Percentiles rank a stretch among this genome's conserved stretches.
phyloP scores from a whole-genome alignment of 441 rosid species.

The Croton setiger region DNA sequence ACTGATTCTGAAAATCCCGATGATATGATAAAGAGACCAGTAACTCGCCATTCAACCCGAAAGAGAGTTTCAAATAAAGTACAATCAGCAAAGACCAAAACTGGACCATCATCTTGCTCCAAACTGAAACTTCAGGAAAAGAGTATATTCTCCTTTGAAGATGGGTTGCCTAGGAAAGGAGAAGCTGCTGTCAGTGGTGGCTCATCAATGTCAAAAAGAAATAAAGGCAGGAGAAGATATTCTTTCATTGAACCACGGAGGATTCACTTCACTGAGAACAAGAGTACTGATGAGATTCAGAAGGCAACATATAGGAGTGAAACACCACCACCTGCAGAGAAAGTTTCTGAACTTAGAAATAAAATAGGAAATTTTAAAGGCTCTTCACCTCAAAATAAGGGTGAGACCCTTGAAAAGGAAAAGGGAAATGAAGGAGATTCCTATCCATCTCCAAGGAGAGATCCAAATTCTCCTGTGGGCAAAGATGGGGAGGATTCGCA shows the following conservation, averaged over 20 bases:
- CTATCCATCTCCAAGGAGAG: slow-evolving; percentile 14
- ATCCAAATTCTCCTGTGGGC: slow-evolving; percentile 24
- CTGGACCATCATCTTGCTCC: slow-evolving; percentile 34
- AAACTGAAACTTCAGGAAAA: slow-evolving; percentile 34
- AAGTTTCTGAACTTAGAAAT: slow-evolving; percentile 42
- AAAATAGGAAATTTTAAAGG: slow-evolving; percentile 33
- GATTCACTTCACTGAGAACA: slow-evolving; percentile 34
- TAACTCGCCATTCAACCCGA: slow-evolving; percentile 49
- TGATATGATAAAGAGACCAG: slow-evolving; percentile 47
- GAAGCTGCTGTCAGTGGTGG: slow-evolving; percentile 31
- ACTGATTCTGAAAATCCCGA: slow-evolving; percentile 69
- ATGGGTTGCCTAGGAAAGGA: slow-evolving; percentile 36
- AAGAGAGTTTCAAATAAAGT: slow-evolving; percentile 36
- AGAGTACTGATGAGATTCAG: slow-evolving; percentile 35
- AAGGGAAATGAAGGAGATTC: slow-evolving; percentile 27
- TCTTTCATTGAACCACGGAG: slow-evolving; percentile 36
- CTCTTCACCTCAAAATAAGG: slow-evolving; percentile 26
- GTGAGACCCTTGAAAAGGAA: slow-evolving; percentile 24
- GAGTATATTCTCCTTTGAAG: slow-evolving; percentile 50
- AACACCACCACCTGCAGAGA: slow-evolving; percentile 40
- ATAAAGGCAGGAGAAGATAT: slow-evolving; percentile 35
- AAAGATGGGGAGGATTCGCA: slow-evolving; percentile 22
- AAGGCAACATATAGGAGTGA: slow-evolving; percentile 35
- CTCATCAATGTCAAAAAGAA: slow-evolving; percentile 37
- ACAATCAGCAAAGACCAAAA: slow-evolving; percentile 28